phyloP scores from a whole-genome alignment of 176 grass and related monocot genomes.

The Ensete ventricosum region DNA sequence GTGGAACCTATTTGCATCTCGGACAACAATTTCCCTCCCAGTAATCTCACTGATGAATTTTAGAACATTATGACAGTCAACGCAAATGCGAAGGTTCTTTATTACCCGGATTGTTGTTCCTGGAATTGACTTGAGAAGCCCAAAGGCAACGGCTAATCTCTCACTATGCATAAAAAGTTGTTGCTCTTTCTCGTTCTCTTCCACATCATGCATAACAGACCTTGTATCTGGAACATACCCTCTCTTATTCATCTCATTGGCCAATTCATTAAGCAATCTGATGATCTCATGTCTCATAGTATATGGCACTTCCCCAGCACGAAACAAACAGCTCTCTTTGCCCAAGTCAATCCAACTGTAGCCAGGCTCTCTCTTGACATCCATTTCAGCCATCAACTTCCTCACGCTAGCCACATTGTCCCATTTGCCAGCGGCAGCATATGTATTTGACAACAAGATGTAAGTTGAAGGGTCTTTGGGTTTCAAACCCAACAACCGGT shows the following conservation, averaged over 20 bases:
- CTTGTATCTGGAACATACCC: constrained; percentile 80
- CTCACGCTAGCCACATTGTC: constrained; percentile 51
- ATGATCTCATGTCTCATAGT: constrained; percentile 52
- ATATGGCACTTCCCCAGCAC: constrained; percentile 49
- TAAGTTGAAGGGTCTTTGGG: constrained; percentile 76
- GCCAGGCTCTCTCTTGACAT: constrained; percentile 54
- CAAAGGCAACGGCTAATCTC: constrained; percentile 76
- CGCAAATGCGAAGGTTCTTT: constrained; percentile 60
- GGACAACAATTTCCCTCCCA: constrained; percentile 38
- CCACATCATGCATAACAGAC: constrained; percentile 88
- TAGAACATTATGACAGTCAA: constrained; percentile 58
- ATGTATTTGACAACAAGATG: constrained; percentile 78
- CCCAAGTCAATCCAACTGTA: constrained; percentile 72
- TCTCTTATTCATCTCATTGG: constrained; percentile 49
- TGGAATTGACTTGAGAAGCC: constrained; percentile 52
- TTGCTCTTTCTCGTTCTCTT: constrained; percentile 81
- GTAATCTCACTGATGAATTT: constrained; percentile 59
- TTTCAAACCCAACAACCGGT: constrained; percentile 43
- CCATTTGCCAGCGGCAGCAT: constrained; percentile 64
- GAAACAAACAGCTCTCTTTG: constrained; percentile 48
- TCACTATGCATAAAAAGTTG: constrained; percentile 82
- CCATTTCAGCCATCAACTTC: constrained; percentile 46
- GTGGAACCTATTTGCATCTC: constrained; percentile 64
- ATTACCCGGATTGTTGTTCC: constrained; percentile 56
- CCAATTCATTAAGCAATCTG: constrained; percentile 42